Evolutionary conservation across 192 early-diverging fungal species (phyloP).

Genomic region (Podila verticillata): DNA sequence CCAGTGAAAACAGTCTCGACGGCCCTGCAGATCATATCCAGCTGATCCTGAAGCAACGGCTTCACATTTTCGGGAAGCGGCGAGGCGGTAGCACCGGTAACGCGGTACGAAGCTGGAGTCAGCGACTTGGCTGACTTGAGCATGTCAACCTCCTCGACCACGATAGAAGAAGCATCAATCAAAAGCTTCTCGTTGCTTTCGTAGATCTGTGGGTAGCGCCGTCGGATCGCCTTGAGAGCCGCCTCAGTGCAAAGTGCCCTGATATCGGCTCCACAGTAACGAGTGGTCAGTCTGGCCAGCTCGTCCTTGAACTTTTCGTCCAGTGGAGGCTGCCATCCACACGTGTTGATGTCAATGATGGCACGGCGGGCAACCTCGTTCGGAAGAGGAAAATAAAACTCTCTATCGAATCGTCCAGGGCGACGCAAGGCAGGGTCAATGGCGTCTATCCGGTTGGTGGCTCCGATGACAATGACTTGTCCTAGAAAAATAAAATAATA

Average conservation of each 20-base stretch:
- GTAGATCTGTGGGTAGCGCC: slow-evolving; percentile 78
- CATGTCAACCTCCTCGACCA: slow-evolving; percentile 69
- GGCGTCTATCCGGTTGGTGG: slow-evolving; percentile 79
- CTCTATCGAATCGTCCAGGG: slow-evolving; percentile 79
- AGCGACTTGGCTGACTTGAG: slow-evolving; percentile 53
- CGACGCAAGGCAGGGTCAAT: slow-evolving; percentile 81
- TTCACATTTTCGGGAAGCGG: slow-evolving; percentile 55
- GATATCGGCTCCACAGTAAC: slow-evolving; percentile 78
- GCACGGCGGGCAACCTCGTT: slow-evolving; percentile 61
- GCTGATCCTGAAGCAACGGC: slow-evolving; percentile 46
- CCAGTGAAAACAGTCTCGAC: slow-evolving; percentile 29
- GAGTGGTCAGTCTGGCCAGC: slow-evolving; percentile 65
- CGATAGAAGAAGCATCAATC: slow-evolving; percentile 59
- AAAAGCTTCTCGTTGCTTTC: slow-evolving; percentile 60
- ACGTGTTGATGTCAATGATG: slow-evolving; percentile 73
- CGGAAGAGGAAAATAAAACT: slow-evolving; percentile 76
- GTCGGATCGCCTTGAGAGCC: slow-evolving; percentile 71
- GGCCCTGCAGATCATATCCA: slow-evolving; percentile 13
- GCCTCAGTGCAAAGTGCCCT: slow-evolving; percentile 78
- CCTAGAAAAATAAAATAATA: slow-evolving; percentile 34
- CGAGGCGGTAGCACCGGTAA: slow-evolving; percentile 49
- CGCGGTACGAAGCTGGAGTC: slow-evolving; percentile 57
- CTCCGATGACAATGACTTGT: slow-evolving; percentile 82
- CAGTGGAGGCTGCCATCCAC: slow-evolving; percentile 62
- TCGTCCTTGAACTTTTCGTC: slow-evolving; percentile 54